Conservation (phyloP, 371 early-diverging fungal genomes). For the Mortierella sp. region DNA sequence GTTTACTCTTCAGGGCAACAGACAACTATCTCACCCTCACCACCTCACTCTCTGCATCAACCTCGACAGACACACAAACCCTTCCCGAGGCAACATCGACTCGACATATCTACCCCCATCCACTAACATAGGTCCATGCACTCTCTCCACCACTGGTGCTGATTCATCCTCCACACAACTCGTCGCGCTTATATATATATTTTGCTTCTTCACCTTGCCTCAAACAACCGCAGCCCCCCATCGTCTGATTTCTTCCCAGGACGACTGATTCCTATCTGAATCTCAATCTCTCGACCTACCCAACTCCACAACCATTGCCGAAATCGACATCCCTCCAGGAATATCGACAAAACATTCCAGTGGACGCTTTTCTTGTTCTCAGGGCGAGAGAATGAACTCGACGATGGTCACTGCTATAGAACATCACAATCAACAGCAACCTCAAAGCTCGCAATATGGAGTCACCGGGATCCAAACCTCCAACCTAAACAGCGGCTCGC, state of each 20-base stretch:
- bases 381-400: conserved; percentile 54
- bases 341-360: not conserved
- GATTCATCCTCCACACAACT: not conserved
- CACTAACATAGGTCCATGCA: not conserved
- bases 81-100: not conserved
- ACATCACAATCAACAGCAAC: conserved; percentile 47
- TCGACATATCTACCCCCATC: not conserved
- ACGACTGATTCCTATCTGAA: not conserved
- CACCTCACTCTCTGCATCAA: not conserved
- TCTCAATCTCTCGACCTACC: not conserved
- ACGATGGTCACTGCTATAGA: conserved; percentile 58
- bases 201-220: not conserved
- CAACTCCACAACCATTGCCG: not conserved
- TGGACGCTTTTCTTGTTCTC: not conserved
- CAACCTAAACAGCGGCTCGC: conserved; percentile 13
- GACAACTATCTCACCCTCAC: not conserved
- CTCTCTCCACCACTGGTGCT: not conserved
- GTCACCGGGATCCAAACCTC: conserved; percentile 21
- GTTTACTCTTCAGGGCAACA: not conserved
- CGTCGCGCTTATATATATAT: not conserved
- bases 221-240: not conserved
- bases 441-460: conserved; percentile 31
- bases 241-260: conserved; percentile 10
- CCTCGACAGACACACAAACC: not conserved
- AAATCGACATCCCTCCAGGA: not conserved